Evolutionary conservation across 495 filamentous ascomycete species (phyloP).

Genomic region (Penicillium angulare): DNA sequence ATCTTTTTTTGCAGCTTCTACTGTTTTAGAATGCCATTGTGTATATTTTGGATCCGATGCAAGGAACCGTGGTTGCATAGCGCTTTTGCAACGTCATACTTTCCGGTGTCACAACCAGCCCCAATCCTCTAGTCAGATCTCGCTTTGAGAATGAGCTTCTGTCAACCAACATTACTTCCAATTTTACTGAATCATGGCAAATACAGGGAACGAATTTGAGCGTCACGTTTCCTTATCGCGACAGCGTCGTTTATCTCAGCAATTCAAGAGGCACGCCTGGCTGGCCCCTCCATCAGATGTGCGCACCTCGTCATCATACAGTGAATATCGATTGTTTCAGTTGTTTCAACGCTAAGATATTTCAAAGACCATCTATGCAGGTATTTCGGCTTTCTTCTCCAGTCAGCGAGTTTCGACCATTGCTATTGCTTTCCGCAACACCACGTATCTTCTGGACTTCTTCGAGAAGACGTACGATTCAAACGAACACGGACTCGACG

Average conservation of each 20-base stretch:
- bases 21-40: no score
- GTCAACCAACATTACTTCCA: neutral
- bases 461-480: slow-evolving; percentile 52
- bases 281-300: slow-evolving; percentile 19
- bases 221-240: slow-evolving; percentile 34
- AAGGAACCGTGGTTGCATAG: neutral
- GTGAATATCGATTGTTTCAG: no score
- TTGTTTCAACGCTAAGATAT: neutral
- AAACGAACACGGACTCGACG: slow-evolving; percentile 23
- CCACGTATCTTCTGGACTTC: slow-evolving; percentile 77
- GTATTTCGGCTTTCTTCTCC: slow-evolving; percentile 54
- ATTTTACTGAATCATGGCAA: neutral
- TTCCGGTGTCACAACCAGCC: neutral
- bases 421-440: slow-evolving; percentile 72
- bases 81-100: neutral
- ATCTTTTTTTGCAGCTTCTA: no score
- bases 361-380: slow-evolving; percentile 61
- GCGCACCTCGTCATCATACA: no score
- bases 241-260: slow-evolving; percentile 28
- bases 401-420: slow-evolving; percentile 52
- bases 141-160: neutral
- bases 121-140: neutral
- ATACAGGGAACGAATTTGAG: slow-evolving; percentile 9
- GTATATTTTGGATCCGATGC: neutral
- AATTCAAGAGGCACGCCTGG: slow-evolving; percentile 27